Conservation (phyloP, 2,329 filamentous ascomycete species). For the Fusarium sublunatum region DNA sequence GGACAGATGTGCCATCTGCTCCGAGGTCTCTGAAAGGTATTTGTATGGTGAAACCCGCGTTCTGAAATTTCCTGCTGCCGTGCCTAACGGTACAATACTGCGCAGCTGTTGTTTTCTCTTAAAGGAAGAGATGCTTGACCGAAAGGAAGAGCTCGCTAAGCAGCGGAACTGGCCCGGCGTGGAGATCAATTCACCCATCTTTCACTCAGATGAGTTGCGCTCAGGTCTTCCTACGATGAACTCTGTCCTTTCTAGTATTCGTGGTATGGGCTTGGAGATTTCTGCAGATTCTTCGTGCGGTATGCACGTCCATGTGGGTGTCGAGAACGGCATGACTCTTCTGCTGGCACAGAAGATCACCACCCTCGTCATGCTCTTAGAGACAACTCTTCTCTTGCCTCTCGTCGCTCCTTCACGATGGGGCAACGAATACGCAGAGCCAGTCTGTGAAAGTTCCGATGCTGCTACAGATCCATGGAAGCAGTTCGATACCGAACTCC, state of each 20-base stretch:
- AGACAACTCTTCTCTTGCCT: slow-evolving; percentile 27
- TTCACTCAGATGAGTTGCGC: slow-evolving; percentile 28
- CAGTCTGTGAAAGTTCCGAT: slow-evolving; percentile 1
- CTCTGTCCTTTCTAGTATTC: slow-evolving; percentile 17
- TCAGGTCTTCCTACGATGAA: slow-evolving; percentile 22
- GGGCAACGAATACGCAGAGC: background rate
- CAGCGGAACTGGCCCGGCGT: slow-evolving; percentile 23
- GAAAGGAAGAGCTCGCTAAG: background rate
- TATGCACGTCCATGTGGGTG: slow-evolving; percentile 44
- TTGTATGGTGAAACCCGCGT: background rate
- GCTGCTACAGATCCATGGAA: background rate
- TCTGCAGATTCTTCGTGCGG: slow-evolving; percentile 38
- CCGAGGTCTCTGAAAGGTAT: background rate
- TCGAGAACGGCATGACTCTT: slow-evolving; percentile 38
- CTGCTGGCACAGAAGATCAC: slow-evolving; percentile 40
- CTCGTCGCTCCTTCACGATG: slow-evolving; percentile 12
- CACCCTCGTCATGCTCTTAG: slow-evolving; percentile 37
- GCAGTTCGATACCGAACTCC: background rate
- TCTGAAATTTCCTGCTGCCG: background rate
- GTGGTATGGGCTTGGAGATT: slow-evolving; percentile 14
- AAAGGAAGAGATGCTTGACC: slow-evolving; percentile 15
- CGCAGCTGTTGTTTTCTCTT: slow-evolving; percentile 28
- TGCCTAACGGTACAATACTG: background rate
- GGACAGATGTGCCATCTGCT: slow-evolving; percentile 3
- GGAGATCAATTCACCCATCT: slow-evolving; percentile 39